Conservation (phyloP, 305 asterid genomes). For the Fraxinus paxiana region DNA sequence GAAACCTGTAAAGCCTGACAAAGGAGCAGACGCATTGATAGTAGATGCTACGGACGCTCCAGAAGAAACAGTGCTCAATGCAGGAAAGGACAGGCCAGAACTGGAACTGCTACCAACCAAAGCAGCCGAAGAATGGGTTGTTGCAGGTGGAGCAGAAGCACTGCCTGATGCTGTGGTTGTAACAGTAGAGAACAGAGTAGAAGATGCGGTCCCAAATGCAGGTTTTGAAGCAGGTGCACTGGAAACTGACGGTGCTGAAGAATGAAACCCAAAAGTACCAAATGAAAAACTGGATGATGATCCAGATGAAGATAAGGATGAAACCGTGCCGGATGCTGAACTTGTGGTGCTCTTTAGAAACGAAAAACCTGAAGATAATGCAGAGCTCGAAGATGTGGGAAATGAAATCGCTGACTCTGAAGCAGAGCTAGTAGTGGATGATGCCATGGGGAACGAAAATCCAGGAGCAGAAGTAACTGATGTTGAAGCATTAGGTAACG, state of each 20-base stretch:
- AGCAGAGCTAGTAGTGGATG: slow-evolving; percentile 27
- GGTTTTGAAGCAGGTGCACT: slow-evolving; percentile 28
- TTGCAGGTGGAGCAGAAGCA: slow-evolving; percentile 25
- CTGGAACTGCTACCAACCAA: slow-evolving; percentile 23
- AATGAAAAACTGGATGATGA: slow-evolving; percentile 40
- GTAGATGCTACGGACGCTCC: slow-evolving; percentile 21
- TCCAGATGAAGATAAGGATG: slow-evolving; percentile 34
- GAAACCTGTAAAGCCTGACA: slow-evolving; percentile 39
- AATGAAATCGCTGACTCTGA: slow-evolving; percentile 5
- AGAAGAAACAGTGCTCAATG: slow-evolving; percentile 26
- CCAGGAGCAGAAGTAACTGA: slow-evolving; percentile 35
- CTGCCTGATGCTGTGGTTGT: slow-evolving; percentile 31
- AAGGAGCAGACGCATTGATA: slow-evolving; percentile 8
- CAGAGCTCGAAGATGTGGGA: slow-evolving; percentile 25
- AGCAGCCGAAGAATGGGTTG: slow-evolving; percentile 28
- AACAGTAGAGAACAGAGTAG: slow-evolving; percentile 37
- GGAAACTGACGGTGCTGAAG: slow-evolving; percentile 23
- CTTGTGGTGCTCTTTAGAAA: slow-evolving; percentile 30
- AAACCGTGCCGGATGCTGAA: slow-evolving; percentile 22
- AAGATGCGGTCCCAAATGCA: slow-evolving; percentile 27
- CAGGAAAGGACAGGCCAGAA: slow-evolving; percentile 36
- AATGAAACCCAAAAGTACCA: slow-evolving; percentile 28
- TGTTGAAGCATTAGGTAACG: slow-evolving; percentile 29
- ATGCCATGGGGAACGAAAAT: slow-evolving; percentile 31
- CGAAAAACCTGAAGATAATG: slow-evolving; percentile 33